Evolutionary conservation across 768 basidiomycete species (phyloP), one percentile per base, ranked within the genome.

Genomic region (Tricholoma flavovirens): DNA sequence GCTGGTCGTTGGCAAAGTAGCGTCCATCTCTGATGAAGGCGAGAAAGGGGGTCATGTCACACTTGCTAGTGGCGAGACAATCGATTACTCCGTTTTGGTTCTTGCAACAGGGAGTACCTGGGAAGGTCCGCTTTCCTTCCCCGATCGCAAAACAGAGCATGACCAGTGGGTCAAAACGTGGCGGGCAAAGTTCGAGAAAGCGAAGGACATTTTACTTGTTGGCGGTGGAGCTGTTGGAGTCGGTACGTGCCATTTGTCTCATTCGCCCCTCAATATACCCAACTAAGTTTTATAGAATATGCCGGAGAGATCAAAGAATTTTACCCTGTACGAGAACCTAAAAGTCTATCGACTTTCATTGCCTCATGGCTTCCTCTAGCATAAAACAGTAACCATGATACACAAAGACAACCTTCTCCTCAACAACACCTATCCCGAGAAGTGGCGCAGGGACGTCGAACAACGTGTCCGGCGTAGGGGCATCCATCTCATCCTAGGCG

Each of bases 181-280:
- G 64, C 69, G 72, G 35, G 57, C 61, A 12, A 71, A 71, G 40
- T 74, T 80, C 48, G 62, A 64, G 45, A 58, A 64, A 4, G 74
- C 77, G n/a, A 64, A 69, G 21, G 69, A 79, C 64, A 73, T 83
- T 57, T 72, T 81, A 5, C 61, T 86, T 22, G 81, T 73, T 1
- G 84, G 83, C 22, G 83, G 83, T 35, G 84, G 83, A 29, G 74
- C 82, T 5, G 73, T 86, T 29, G 82, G 78, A 4, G 62, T 82
- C 33, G 78, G 78, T 77, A 52, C 7, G 71, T 66, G 11, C 15
- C n/a, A 3, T 15, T 48, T 48, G 8, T 42, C 24, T 5, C 14
- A 21, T 14, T n/a, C 15, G 35, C n/a, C 14, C 21, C 5, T 40
- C 1, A 15, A 17, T 36, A 26, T 49, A 10, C 29, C 35, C 38